Conservation (phyloP, 2,329 filamentous ascomycete species). For the Penicillium sp. region DNA sequence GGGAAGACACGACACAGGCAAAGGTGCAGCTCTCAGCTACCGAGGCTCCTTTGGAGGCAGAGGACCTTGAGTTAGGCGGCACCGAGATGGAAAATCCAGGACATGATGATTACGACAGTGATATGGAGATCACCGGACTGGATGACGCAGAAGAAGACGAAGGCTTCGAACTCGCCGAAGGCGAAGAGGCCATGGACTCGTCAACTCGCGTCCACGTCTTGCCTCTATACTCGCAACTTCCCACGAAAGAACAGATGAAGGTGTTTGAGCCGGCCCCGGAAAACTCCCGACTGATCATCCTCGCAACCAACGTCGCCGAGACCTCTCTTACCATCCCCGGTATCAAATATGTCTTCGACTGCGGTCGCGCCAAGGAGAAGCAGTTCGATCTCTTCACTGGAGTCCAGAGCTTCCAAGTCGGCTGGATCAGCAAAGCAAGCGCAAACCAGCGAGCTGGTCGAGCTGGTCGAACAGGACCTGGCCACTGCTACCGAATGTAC, state of each 20-base stretch:
- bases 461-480: conserved; percentile 90
- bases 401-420: conserved; percentile 91
- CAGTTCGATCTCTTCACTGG: conserved; percentile 84
- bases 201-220: conserved; percentile 76
- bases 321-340: conserved; percentile 96
- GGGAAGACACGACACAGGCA: conserved; percentile 54
- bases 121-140: conserved; percentile 60
- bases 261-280: conserved; percentile 86
- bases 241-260: conserved; percentile 83
- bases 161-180: conserved; percentile 61
- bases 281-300: conserved; percentile 76
- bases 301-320: conserved; percentile 96
- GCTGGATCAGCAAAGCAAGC: conserved; percentile 97
- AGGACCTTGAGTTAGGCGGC: conserved; percentile 81
- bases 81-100: conserved; percentile 46
- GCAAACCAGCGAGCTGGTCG: conserved; percentile 88
- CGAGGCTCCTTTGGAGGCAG: conserved; percentile 75
- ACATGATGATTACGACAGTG: conserved; percentile 54
- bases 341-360: conserved; percentile 93
- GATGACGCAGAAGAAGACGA: conserved; percentile 61
- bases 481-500: conserved; percentile 92
- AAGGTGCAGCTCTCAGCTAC: conserved; percentile 73
- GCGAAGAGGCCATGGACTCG: conserved; percentile 56
- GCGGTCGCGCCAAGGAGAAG: conserved; percentile 86
- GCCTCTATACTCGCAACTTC: conserved; percentile 90